Conservation (phyloP, 1,139 yeast genomes). For the Casaregolazyma lundiana region DNA sequence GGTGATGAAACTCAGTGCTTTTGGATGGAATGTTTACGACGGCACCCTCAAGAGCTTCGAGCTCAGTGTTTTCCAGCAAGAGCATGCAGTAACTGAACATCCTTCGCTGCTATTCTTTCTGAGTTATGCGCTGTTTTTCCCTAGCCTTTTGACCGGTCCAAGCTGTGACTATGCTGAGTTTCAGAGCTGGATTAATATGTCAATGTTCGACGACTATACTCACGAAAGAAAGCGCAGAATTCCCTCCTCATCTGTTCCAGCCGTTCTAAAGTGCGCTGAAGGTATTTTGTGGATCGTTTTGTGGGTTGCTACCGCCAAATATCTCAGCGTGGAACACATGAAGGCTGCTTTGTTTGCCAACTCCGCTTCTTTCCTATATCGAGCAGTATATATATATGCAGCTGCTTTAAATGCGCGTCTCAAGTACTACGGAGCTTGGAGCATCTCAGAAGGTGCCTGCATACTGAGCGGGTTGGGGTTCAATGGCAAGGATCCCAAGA, state of each 20-base stretch:
- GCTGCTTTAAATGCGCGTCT: constrained; percentile 69
- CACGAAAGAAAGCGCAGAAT: constrained; percentile 50
- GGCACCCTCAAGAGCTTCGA: constrained; percentile 45
- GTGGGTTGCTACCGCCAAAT: constrained; percentile 50
- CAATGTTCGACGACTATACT: constrained; percentile 58
- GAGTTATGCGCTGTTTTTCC: constrained; percentile 87
- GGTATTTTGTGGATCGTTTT: constrained; percentile 77
- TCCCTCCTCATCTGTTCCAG: constrained; percentile 75
- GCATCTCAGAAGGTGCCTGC: constrained; percentile 93
- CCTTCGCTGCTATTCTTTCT: constrained; percentile 70
- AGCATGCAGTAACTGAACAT: constrained; percentile 47
- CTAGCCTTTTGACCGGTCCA: constrained; percentile 90
- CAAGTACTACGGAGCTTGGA: constrained; percentile 94
- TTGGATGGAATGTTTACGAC: constrained; percentile 91
- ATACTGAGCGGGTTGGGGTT: constrained; percentile 90
- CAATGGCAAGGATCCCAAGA: constrained; percentile 69
- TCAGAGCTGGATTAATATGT: constrained; percentile 72
- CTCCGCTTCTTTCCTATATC: constrained; percentile 42
- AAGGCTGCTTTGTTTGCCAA: constrained; percentile 43
- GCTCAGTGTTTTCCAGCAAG: constrained; percentile 48
- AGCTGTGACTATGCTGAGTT: constrained; percentile 90
- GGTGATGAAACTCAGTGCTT: constrained; percentile 87
- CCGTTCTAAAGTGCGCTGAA: constrained; percentile 58
- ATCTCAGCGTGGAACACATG: constrained; percentile 48
- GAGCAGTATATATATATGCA: constrained; percentile 61